These are phyloP conservation scores for Chlorophyllum brunneum DNA, from an alignment of 768 basidiomycete species.

Conservation along the genomic window DNA sequence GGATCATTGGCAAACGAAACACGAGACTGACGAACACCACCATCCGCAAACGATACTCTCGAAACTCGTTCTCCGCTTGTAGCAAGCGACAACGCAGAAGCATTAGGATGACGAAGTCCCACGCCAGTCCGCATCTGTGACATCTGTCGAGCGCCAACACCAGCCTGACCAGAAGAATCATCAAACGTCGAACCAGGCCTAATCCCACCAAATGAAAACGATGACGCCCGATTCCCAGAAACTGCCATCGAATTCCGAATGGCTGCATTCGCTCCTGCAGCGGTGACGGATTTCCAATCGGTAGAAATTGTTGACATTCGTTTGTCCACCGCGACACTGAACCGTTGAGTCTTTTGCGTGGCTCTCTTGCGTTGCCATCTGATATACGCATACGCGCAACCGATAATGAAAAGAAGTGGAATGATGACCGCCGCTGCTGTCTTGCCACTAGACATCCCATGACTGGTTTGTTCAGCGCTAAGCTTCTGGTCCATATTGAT, in stretches of 20 bases:
- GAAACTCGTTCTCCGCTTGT: slow-evolving; percentile 36
- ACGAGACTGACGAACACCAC: slow-evolving; percentile 33
- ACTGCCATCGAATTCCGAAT: slow-evolving; percentile 67
- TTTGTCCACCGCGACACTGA: slow-evolving; percentile 66
- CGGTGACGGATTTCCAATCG: slow-evolving; percentile 74
- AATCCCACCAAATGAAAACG: slow-evolving; percentile 59
- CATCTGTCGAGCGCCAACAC: slow-evolving; percentile 36
- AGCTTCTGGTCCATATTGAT: slow-evolving; percentile 31
- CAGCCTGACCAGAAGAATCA: slow-evolving; percentile 37
- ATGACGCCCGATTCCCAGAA: slow-evolving; percentile 31
- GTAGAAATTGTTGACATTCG: slow-evolving; percentile 80
- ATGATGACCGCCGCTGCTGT: slow-evolving; percentile 66
- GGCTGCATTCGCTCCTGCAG: slow-evolving; percentile 67
- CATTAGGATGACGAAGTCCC: slow-evolving; percentile 46
- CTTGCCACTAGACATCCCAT: slow-evolving; percentile 42
- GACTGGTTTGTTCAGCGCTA: slow-evolving; percentile 24
- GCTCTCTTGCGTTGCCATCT: slow-evolving; percentile 46
- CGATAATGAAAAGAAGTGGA: slow-evolving; percentile 50
- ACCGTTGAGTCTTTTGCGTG: slow-evolving; percentile 51
- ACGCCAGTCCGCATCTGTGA: slow-evolving; percentile 46
- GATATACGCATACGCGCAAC: slow-evolving; percentile 47
- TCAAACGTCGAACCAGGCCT: slow-evolving; percentile 45
- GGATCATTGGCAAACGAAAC: slow-evolving; percentile 37
- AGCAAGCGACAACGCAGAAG: slow-evolving; percentile 18
- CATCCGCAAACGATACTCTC: slow-evolving; percentile 69